phyloP scores from a whole-genome alignment of 495 filamentous ascomycete genomes.

The Hypoxylon perforatum region DNA sequence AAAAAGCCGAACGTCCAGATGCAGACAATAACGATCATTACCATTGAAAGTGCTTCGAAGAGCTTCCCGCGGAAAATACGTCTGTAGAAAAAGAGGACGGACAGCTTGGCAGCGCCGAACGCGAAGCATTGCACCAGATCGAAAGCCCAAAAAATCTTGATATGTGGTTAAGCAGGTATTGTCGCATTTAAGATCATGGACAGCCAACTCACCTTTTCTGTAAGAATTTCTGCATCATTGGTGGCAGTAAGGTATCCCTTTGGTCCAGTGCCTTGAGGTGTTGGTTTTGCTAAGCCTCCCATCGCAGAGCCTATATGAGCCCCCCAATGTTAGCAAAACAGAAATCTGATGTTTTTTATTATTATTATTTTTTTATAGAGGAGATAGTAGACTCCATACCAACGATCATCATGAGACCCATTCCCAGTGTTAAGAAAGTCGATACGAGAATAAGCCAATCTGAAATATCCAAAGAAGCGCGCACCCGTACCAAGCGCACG shows the following conservation, averaged over 20 bases:
- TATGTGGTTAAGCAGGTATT: neutral
- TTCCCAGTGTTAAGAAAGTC: neutral
- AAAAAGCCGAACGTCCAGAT: conserved; percentile 41
- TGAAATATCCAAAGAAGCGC: neutral
- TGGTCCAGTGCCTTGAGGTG: conserved; percentile 10
- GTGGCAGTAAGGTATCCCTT: conserved; percentile 2
- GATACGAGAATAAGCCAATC: neutral
- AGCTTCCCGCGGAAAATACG: conserved; percentile 46
- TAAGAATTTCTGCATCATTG: conserved; percentile 9
- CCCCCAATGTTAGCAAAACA: neutral
- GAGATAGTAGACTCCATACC: neutral
- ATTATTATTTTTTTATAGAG: too few species aligned
- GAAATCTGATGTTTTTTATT: too few species aligned
- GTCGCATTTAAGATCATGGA: neutral
- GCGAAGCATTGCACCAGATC: conserved; percentile 41
- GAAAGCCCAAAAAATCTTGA: conserved; percentile 10
- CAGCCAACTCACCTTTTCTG: conserved; percentile 4
- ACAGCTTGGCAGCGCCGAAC: conserved; percentile 54
- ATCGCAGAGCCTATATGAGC: conserved; percentile 1
- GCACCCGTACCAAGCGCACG: neutral
- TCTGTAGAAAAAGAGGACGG: conserved; percentile 45
- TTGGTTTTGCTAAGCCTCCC: conserved; percentile 1
- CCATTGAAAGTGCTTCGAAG: conserved; percentile 17
- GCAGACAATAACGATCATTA: conserved; percentile 23
- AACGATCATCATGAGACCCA: neutral